phyloP scores from a whole-genome alignment of 2,329 filamentous ascomycete genomes.

The Madurella fahalii region DNA sequence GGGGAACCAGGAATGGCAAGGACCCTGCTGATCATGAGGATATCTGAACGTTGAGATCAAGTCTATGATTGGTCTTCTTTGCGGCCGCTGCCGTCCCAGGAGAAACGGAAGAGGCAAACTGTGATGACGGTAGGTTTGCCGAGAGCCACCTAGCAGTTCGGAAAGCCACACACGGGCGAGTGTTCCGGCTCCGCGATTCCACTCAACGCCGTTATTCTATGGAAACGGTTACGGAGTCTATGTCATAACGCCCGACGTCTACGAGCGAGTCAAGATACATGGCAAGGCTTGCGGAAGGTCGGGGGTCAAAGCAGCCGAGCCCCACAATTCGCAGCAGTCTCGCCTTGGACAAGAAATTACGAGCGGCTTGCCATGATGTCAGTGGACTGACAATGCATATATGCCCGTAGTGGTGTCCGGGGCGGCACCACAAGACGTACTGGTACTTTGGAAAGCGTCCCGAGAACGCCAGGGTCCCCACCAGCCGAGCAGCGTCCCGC shows the following conservation, averaged over 20 bases:
- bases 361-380: slow-evolving; percentile 24
- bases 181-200: background rate
- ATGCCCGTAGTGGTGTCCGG: background rate
- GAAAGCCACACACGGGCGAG: background rate
- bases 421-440: background rate
- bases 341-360: slow-evolving; percentile 6
- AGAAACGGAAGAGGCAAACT: slow-evolving; percentile 7
- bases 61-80: background rate
- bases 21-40: slow-evolving; percentile 24
- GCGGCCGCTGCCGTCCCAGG: slow-evolving; percentile 1
- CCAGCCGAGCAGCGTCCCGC: too few species aligned
- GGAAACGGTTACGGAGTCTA: background rate
- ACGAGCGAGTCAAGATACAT: background rate
- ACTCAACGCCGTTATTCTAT: background rate
- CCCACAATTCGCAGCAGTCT: background rate
- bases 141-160: background rate
- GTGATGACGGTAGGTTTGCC: slow-evolving; percentile 4
- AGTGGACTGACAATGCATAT: slow-evolving; percentile 17
- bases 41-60: background rate
- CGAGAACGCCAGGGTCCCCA: too few species aligned
- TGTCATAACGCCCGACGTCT: background rate
- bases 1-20: slow-evolving; percentile 16
- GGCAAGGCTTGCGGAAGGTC: background rate
- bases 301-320: slow-evolving; percentile 1
- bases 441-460: background rate